These are phyloP conservation scores for Trypanosoma boissoni DNA, from an alignment of 208 protist species.

Conservation along the genomic window DNA sequence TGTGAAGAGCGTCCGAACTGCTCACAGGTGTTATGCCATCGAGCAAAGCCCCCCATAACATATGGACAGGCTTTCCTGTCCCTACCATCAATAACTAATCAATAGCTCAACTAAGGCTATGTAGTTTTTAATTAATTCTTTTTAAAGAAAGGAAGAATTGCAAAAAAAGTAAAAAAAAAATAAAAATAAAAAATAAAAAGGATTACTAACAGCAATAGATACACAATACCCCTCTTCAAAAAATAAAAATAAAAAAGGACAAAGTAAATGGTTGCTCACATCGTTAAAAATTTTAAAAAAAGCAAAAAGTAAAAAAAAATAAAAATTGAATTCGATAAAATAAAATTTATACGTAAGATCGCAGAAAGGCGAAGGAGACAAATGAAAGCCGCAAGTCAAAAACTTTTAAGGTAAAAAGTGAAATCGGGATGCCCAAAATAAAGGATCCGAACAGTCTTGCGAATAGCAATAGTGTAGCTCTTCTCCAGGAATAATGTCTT, in stretches of 20 bases:
- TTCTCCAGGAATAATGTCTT: conserved; percentile 27
- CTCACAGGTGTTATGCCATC: background rate
- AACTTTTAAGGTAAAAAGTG: conserved; percentile 35
- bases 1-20: background rate
- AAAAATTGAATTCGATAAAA: background rate
- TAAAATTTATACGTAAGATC: background rate
- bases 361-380: too few relatives aligned
- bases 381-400: too few relatives aligned
- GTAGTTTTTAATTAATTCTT: background rate
- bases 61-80: background rate
- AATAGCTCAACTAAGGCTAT: too few relatives aligned
- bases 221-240: too few relatives aligned
- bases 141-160: background rate
- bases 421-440: conserved; percentile 77
- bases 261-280: too few relatives aligned
- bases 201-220: background rate
- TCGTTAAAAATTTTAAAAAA: background rate
- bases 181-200: background rate
- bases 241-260: background rate
- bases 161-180: background rate
- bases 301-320: background rate
- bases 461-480: conserved; percentile 72
- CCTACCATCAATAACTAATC: conserved; percentile 6
- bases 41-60: conserved; percentile 10
- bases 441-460: conserved; percentile 16